These are phyloP conservation scores for Sambucus nigra DNA, from an alignment of 129 eudicot genomes.

Conservation along the genomic window DNA sequence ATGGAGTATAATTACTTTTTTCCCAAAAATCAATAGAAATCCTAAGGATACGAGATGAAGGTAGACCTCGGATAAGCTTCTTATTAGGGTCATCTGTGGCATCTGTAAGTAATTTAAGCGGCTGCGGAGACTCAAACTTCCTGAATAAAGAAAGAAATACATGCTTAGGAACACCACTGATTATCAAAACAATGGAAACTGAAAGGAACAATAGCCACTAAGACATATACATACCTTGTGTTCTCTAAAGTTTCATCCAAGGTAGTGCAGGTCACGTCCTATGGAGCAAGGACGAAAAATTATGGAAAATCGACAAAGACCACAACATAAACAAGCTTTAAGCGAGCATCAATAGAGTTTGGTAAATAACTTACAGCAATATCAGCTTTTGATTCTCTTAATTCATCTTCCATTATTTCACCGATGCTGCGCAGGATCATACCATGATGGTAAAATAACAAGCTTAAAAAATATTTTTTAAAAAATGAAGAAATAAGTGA, in stretches of 20 bases:
- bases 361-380: slow-evolving; percentile 38
- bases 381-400: slow-evolving; percentile 45
- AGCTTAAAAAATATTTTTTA: not conserved
- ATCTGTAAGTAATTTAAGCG: slow-evolving; percentile 66
- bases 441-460: slow-evolving; percentile 14
- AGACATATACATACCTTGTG: slow-evolving; percentile 32
- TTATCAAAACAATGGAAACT: not conserved
- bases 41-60: slow-evolving; percentile 81
- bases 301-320: not conserved
- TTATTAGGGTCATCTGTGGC: slow-evolving; percentile 73
- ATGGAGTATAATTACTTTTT: no score
- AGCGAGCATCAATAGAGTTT: not conserved
- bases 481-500: no score
- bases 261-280: slow-evolving; percentile 32
- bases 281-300: slow-evolving; percentile 4
- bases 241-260: slow-evolving; percentile 34
- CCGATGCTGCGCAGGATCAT: slow-evolving; percentile 50
- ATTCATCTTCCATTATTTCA: slow-evolving; percentile 73
- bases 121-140: slow-evolving; percentile 47
- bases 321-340: slow-evolving; percentile 1
- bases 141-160: slow-evolving; percentile 29
- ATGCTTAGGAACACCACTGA: not conserved
- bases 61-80: slow-evolving; percentile 53
- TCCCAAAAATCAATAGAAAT: slow-evolving; percentile 6
- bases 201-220: slow-evolving; percentile 3